Percentiles rank a stretch among this genome's conserved stretches.
These are phyloP conservation scores for Quercus parvula DNA, from an alignment of 306 rosid genomes.

Conservation along the genomic window DNA sequence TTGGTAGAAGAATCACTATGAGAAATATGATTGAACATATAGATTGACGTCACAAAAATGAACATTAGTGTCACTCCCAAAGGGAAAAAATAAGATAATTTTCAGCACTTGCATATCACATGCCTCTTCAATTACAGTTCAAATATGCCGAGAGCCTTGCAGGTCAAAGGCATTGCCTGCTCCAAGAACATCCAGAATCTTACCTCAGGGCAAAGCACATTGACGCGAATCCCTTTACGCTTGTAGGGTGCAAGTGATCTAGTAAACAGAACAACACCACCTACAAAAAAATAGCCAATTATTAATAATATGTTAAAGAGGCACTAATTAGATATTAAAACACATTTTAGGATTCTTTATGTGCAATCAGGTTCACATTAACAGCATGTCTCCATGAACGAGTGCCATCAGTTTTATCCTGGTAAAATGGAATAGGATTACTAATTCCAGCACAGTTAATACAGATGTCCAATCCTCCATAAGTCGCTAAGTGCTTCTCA, in stretches of 20 bases:
- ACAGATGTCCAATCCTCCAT: constrained; percentile 90
- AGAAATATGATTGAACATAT: too few relatives aligned
- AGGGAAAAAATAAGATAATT: background rate
- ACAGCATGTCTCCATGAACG: constrained; percentile 61
- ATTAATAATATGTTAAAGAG: background rate
- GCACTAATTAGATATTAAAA: background rate
- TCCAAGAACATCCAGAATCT: constrained; percentile 18
- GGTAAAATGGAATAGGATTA: constrained; percentile 37
- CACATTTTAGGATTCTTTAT: background rate
- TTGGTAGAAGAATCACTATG: too few relatives aligned
- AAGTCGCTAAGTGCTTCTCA: constrained; percentile 63
- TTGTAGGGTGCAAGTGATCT: constrained; percentile 66
- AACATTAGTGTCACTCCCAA: too few relatives aligned
- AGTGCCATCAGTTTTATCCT: constrained; percentile 76
- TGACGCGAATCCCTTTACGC: constrained; percentile 80
- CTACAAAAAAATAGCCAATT: constrained; percentile 30
- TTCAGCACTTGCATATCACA: background rate
- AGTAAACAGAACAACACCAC: constrained; percentile 87
- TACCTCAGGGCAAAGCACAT: constrained; percentile 98
- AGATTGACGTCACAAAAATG: too few relatives aligned
- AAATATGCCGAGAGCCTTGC: too few relatives aligned
- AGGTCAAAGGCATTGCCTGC: too few relatives aligned
- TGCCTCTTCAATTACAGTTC: background rate
- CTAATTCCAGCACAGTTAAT: constrained; percentile 68
- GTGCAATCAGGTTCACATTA: constrained; percentile 58